A percentile compares a stretch with the other conserved stretches of the same genome.
Conservation (phyloP, 1,284 basidiomycete genomes). For the Mycena citricolor region DNA sequence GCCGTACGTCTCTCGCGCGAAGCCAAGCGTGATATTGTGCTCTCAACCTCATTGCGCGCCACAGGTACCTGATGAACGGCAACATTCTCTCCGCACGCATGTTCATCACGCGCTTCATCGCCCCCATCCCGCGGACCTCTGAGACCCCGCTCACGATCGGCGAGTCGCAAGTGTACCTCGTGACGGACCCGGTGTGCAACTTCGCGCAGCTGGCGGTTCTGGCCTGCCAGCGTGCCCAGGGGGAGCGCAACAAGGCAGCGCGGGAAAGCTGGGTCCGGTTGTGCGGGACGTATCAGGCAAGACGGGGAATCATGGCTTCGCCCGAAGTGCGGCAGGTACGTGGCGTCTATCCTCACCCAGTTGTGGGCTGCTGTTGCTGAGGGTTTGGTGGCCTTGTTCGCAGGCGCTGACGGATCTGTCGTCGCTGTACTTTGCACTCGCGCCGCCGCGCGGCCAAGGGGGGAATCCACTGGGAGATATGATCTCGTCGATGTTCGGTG, state of each 20-base stretch:
- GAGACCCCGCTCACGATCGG: slow-evolving; percentile 43
- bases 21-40: neutral
- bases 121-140: slow-evolving; percentile 50
- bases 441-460: slow-evolving; percentile 64
- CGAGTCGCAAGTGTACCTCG: slow-evolving; percentile 68
- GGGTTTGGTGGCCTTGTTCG: slow-evolving; percentile 1
- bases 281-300: slow-evolving; percentile 77
- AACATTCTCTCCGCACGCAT: slow-evolving; percentile 84
- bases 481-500: slow-evolving; percentile 80
- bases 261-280: slow-evolving; percentile 82
- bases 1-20: slow-evolving; percentile 55
- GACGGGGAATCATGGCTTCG: slow-evolving; percentile 58
- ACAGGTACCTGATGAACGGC: slow-evolving; percentile 83
- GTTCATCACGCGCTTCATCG: slow-evolving; percentile 77
- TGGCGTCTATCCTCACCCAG: no score
- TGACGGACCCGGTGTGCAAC: slow-evolving; percentile 74
- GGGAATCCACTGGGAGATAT: slow-evolving; percentile 83
- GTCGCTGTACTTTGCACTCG: slow-evolving; percentile 79
- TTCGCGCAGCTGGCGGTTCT: slow-evolving; percentile 85
- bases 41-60: slow-evolving; percentile 8
- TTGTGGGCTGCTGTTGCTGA: slow-evolving; percentile 1
- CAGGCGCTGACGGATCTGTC: slow-evolving; percentile 58
- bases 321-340: slow-evolving; percentile 76
- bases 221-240: slow-evolving; percentile 81
- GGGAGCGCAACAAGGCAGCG: slow-evolving; percentile 67